These are phyloP conservation scores for Cercospora nicotianae DNA, from an alignment of 2,329 filamentous ascomycete species.

Conservation along the genomic window DNA sequence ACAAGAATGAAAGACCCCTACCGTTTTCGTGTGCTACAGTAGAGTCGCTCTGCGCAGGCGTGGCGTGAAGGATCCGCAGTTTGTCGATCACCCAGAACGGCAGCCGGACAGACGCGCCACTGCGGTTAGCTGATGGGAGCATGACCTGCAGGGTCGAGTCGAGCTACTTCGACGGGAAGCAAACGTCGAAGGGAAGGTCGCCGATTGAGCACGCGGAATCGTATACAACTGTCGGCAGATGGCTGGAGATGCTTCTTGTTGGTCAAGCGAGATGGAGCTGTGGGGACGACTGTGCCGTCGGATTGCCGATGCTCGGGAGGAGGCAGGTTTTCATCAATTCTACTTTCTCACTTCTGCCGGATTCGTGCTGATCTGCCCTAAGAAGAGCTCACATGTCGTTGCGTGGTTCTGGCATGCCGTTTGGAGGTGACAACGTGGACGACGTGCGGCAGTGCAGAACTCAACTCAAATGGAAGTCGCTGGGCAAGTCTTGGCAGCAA, in stretches of 20 bases:
- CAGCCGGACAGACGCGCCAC: not conserved
- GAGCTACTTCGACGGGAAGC: not conserved
- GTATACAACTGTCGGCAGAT: conserved; percentile 6
- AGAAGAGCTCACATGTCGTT: not conserved
- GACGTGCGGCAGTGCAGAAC: not conserved
- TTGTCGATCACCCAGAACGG: not conserved
- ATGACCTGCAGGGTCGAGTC: not conserved
- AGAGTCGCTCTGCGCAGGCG: not conserved
- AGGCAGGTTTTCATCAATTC: not conserved
- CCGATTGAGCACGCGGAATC: not conserved
- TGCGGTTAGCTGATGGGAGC: not conserved
- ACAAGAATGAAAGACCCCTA: not conserved
- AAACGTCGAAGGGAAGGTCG: not conserved
- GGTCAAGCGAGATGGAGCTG: conserved; percentile 2
- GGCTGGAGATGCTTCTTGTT: not conserved
- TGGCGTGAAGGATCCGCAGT: not conserved
- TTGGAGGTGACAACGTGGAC: not conserved
- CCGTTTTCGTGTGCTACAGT: not conserved
- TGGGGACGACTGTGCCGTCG: not conserved
- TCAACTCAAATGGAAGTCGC: not conserved
- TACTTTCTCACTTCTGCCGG: not conserved
- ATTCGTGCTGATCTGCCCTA: not conserved
- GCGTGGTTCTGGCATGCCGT: not conserved
- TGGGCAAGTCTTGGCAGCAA: not conserved
- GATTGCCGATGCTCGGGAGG: not conserved